Percentiles rank a stretch among this genome's conserved stretches.
Conservation (phyloP, 1,284 basidiomycete genomes). For the Malassezia caprae region DNA sequence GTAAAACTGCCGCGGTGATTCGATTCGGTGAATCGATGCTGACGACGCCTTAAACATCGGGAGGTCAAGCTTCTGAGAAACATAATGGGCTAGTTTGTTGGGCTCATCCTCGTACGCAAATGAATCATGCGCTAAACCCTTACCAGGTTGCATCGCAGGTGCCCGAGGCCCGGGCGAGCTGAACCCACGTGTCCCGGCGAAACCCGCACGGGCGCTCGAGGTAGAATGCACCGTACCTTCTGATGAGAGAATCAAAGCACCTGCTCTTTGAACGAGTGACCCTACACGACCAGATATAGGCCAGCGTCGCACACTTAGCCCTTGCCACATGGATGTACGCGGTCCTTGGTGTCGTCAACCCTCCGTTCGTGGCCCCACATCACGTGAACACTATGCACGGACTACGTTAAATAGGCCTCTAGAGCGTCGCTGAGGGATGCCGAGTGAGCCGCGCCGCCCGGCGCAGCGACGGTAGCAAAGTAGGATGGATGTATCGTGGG, state of each 20-base stretch:
- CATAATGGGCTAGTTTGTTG: background rate
- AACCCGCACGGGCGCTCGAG: background rate
- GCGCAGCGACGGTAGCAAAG: background rate
- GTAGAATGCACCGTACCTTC: background rate
- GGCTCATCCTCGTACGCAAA: constrained; percentile 1
- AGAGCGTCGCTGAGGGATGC: background rate
- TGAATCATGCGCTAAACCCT: background rate
- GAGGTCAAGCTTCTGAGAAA: constrained; percentile 6
- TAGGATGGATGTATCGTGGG: background rate
- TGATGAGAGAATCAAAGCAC: background rate
- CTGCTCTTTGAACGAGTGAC: background rate
- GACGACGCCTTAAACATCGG: constrained; percentile 11
- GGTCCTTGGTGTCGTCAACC: background rate
- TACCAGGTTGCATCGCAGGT: background rate
- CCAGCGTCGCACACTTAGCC: background rate
- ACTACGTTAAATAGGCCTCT: background rate
- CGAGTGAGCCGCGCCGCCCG: background rate
- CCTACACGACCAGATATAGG: background rate
- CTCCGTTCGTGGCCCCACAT: background rate
- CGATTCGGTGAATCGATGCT: constrained; percentile 1
- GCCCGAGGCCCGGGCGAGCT: background rate
- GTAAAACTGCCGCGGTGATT: constrained; percentile 19
- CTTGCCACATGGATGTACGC: background rate
- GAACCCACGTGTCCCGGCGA: background rate
- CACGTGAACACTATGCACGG: background rate